These are phyloP conservation scores for Guadua angustifolia DNA, from an alignment of 176 grass and related monocot genomes.

Conservation along the genomic window DNA sequence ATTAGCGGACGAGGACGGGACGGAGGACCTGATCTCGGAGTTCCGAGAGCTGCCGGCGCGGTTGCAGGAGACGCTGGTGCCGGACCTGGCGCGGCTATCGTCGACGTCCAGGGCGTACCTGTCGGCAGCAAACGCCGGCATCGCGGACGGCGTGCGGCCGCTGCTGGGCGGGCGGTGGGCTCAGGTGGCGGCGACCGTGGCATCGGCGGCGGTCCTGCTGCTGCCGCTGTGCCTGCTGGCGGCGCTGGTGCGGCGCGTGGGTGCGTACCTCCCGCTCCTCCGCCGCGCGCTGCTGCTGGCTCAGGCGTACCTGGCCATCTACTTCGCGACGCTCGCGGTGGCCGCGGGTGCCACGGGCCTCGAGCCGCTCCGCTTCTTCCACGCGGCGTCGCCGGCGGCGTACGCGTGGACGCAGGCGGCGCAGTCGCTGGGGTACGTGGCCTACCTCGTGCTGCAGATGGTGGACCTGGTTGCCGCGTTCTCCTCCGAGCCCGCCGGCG, in stretches of 20 bases:
- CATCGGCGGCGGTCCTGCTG: slow-evolving; percentile 59
- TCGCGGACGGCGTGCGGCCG: slow-evolving; percentile 70
- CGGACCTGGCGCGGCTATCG: slow-evolving; percentile 82
- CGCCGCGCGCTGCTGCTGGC: slow-evolving; percentile 68
- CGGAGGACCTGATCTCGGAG: slow-evolving; percentile 75
- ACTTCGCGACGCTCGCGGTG: slow-evolving; percentile 91
- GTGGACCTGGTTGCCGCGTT: slow-evolving; percentile 68
- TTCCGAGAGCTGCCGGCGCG: slow-evolving; percentile 62
- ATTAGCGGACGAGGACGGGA: slow-evolving; percentile 50
- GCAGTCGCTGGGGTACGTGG: slow-evolving; percentile 77
- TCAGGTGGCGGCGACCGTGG: slow-evolving; percentile 53
- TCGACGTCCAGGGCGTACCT: slow-evolving; percentile 80
- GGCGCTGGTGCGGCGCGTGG: slow-evolving; percentile 64
- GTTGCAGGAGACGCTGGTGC: slow-evolving; percentile 70
- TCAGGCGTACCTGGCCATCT: slow-evolving; percentile 96
- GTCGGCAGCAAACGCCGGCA: slow-evolving; percentile 73
- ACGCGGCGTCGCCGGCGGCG: slow-evolving; percentile 68
- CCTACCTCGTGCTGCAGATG: slow-evolving; percentile 87
- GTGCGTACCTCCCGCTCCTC: slow-evolving; percentile 73
- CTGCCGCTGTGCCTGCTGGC: slow-evolving; percentile 75
- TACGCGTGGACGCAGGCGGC: slow-evolving; percentile 96
- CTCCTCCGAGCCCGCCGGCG: slow-evolving; percentile 53
- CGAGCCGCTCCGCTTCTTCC: slow-evolving; percentile 92
- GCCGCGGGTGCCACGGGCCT: slow-evolving; percentile 74
- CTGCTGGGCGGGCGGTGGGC: slow-evolving; percentile 72